Evolutionary conservation across 192 early-diverging fungal genomes (phyloP).

Genomic region (Rhizophagus clarus): DNA sequence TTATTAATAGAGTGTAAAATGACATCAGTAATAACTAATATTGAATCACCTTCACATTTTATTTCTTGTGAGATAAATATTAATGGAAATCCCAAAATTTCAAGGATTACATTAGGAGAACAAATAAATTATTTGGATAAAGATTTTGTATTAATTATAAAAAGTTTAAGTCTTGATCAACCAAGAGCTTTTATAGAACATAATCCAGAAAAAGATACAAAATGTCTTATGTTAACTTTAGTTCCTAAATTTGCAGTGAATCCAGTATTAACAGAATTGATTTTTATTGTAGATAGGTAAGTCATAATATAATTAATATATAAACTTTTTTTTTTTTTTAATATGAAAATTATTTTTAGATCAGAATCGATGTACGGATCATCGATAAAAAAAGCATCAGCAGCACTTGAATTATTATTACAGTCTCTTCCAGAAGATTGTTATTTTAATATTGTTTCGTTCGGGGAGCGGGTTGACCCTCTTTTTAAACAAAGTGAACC

Average conservation of each 20-base stretch:
- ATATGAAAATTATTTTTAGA: not conserved
- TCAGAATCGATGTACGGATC: constrained; percentile 54
- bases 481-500: constrained; percentile 43
- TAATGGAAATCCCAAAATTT: constrained; percentile 1
- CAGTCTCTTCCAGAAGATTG: constrained; percentile 49
- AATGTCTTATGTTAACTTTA: constrained; percentile 46
- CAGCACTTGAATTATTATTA: constrained; percentile 50
- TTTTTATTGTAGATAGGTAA: constrained; percentile 50
- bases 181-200: constrained; percentile 41
- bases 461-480: constrained; percentile 38
- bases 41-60: constrained; percentile 23
- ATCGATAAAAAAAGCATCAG: constrained; percentile 39
- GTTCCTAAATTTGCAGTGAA: constrained; percentile 43
- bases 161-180: constrained; percentile 21
- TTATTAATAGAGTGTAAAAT: constrained; percentile 34
- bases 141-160: constrained; percentile 30
- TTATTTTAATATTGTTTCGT: constrained; percentile 55
- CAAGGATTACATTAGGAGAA: not conserved
- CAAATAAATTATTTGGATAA: constrained; percentile 20
- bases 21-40: constrained; percentile 35
- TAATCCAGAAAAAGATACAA: constrained; percentile 37
- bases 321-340: not conserved
- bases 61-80: constrained; percentile 4
- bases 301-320: not conserved
- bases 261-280: constrained; percentile 36